Evolutionary conservation across 1,139 yeast genomes (phyloP), one percentile per base, ranked within the genome.

Genomic region (Wickerhamiella infanticola): DNA sequence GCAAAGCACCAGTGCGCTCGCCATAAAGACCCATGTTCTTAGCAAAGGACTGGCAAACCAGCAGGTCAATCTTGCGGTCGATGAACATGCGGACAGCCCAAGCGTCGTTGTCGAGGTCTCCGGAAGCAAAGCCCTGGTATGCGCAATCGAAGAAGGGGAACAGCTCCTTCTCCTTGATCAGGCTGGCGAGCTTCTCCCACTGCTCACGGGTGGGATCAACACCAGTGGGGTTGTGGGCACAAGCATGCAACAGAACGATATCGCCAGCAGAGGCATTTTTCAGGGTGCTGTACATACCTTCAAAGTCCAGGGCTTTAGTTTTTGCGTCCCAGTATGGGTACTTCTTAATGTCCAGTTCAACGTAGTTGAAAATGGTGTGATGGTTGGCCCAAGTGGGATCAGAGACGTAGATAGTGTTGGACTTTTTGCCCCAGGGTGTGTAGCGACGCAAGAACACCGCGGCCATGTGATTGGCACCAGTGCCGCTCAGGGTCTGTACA

Each of bases 181-280:
- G 79, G 44, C 73, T 70, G 46, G 82, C 70, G 45, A 90, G 79
- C 61, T 72, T 65, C 45, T 70, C 70, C 97, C 97, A 88, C 65
- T 90, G 88, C 53, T 79, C 93, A 47, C 71, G 67, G 29, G 84
- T 79, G 55, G 94, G 94, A 66, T 90, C 98, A 63, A 88, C 79
- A 53, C 97, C 98, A 35, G 98, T 90, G 51, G 98, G 98, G 67
- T 90, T 90, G 68, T 90, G 98, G 51, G 97, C 95, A 64, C 97
- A 86, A 24, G 96, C 90, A 63, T 90, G 98, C 52, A 90, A 70
- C 50, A 88, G 72, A 56, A 90, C 81, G 41, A 84, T 74, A 7
- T 63, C 67, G 42, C 65, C 65, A 39, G 38, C 45, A 26, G 45
- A 5, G 35, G 69, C 65, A 33, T 52, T 50, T 26, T 44, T 54